A percentile compares a stretch with the other conserved stretches of the same genome.
Evolutionary conservation across 2,329 filamentous ascomycete species (phyloP).

Genomic region (Colletotrichum horii): DNA sequence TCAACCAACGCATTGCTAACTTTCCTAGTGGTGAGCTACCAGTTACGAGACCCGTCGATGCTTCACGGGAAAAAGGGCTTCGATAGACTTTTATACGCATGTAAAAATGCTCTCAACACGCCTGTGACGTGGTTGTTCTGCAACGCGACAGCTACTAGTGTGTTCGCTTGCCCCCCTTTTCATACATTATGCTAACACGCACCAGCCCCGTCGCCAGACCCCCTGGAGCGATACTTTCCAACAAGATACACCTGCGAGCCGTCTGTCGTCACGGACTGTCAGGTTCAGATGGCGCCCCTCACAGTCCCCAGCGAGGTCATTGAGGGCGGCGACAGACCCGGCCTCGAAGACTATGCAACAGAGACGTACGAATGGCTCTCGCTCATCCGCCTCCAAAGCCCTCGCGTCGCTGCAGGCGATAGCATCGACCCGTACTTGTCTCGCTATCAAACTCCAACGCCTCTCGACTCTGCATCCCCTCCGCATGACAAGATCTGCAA

Average conservation of each 20-base stretch:
- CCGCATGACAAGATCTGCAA: constrained; percentile 47
- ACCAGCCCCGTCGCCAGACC: constrained; percentile 54
- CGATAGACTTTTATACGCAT: constrained; percentile 78
- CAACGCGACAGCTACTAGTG: constrained; percentile 59
- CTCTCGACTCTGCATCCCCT: constrained; percentile 23
- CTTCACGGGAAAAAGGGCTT: constrained; percentile 83
- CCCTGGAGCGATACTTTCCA: constrained; percentile 51
- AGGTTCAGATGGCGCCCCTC: constrained; percentile 35
- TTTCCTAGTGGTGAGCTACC: constrained; percentile 71
- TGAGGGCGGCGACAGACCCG: constrained; percentile 43
- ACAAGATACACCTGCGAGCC: constrained; percentile 44
- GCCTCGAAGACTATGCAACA: constrained; percentile 66
- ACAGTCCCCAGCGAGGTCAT: constrained; percentile 30
- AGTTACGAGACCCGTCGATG: constrained; percentile 79
- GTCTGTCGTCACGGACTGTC: constrained; percentile 28
- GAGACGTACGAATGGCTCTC: constrained; percentile 79
- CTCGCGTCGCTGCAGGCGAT: constrained; percentile 64
- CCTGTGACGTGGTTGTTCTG: constrained; percentile 80
- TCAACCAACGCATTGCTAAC: constrained; percentile 28
- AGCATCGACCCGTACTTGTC: constrained; percentile 72
- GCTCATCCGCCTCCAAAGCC: constrained; percentile 68
- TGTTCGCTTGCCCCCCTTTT: constrained; percentile 1
- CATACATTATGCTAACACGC: constrained; percentile 24
- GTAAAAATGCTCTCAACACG: constrained; percentile 74
- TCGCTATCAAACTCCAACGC: constrained; percentile 66